Evolutionary conservation across 2,329 filamentous ascomycete species (phyloP).

Genomic region (Niveomyces coronatus): DNA sequence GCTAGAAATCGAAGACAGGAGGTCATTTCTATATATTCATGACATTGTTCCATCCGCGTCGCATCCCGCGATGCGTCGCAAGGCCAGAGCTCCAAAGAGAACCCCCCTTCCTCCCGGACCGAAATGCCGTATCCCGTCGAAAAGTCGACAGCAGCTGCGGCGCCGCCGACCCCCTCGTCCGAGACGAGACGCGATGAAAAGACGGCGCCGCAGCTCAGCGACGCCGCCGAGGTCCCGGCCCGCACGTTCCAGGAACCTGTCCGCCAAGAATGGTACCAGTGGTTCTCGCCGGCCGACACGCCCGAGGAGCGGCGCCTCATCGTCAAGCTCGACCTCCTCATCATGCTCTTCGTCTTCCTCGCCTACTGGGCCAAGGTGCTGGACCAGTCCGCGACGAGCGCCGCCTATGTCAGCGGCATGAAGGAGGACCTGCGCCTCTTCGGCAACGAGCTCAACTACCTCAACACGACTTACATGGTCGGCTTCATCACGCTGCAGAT

Average conservation of each 20-base stretch:
- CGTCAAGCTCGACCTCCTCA: slow-evolving; percentile 43
- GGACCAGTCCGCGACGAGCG: slow-evolving; percentile 13
- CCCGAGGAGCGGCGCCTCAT: slow-evolving; percentile 29
- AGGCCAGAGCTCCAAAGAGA: no score
- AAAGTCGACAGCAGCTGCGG: not conserved
- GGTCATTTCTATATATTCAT: no score
- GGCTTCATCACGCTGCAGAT: slow-evolving; percentile 13
- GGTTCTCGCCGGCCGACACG: slow-evolving; percentile 39
- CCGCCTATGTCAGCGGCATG: slow-evolving; percentile 28
- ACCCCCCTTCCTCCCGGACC: not conserved
- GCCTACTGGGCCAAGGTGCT: slow-evolving; percentile 48
- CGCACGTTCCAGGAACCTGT: not conserved
- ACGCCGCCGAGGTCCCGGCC: not conserved
- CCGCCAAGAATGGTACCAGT: slow-evolving; percentile 27
- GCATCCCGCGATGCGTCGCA: not conserved
- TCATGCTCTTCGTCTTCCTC: slow-evolving; percentile 46
- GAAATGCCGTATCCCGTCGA: not conserved
- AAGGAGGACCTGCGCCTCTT: slow-evolving; percentile 40
- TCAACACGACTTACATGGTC: slow-evolving; percentile 23
- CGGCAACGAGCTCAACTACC: slow-evolving; percentile 42
- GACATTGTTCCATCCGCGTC: no score
- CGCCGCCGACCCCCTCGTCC: not conserved
- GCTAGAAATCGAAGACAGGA: not conserved
- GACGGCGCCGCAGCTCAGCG: not conserved
- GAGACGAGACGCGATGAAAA: no score